Conservation (phyloP, 306 rosid species). For the Phaseolus lunatus region DNA sequence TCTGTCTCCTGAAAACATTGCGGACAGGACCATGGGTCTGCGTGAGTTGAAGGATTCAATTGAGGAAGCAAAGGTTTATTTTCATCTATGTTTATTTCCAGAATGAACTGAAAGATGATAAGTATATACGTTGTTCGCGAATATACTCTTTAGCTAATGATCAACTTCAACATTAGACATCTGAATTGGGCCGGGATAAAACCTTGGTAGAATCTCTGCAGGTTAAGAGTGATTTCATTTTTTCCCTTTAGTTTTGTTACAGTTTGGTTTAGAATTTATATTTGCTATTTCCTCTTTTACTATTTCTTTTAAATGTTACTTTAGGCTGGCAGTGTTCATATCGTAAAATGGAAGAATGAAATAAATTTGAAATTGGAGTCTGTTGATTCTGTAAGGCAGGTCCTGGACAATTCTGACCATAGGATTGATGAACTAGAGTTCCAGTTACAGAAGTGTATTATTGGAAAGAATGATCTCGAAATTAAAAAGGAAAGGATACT, state of each 20-base stretch:
- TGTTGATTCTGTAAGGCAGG: slow-evolving; percentile 65
- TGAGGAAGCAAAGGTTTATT: slow-evolving; percentile 85
- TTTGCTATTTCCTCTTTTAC: slow-evolving; percentile 12
- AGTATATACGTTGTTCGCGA: slow-evolving; percentile 75
- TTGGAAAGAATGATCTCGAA: slow-evolving; percentile 81
- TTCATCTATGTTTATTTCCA: slow-evolving; percentile 50
- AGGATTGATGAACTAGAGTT: slow-evolving; percentile 79
- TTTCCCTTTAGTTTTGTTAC: not conserved
- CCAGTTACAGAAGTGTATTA: slow-evolving; percentile 72
- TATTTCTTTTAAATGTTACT: slow-evolving; percentile 37
- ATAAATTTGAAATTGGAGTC: slow-evolving; percentile 71
- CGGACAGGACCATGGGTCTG: slow-evolving; percentile 68
- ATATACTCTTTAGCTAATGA: slow-evolving; percentile 74
- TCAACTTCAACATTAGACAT: slow-evolving; percentile 91
- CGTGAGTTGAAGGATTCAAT: slow-evolving; percentile 88
- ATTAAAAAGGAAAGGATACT: slow-evolving; percentile 87
- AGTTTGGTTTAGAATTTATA: slow-evolving; percentile 36
- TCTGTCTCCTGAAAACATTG: slow-evolving; percentile 82
- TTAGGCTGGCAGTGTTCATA: slow-evolving; percentile 79
- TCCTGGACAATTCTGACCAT: slow-evolving; percentile 61
- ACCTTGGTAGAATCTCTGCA: slow-evolving; percentile 73
- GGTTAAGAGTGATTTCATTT: slow-evolving; percentile 57
- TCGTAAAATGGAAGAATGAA: slow-evolving; percentile 83
- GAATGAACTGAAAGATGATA: slow-evolving; percentile 87
- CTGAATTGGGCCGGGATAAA: slow-evolving; percentile 75